A percentile compares a stretch with the other conserved stretches of the same genome.
phyloP scores from a whole-genome alignment of 192 early-diverging fungal genomes.

The Helicostylum pulchrum region DNA sequence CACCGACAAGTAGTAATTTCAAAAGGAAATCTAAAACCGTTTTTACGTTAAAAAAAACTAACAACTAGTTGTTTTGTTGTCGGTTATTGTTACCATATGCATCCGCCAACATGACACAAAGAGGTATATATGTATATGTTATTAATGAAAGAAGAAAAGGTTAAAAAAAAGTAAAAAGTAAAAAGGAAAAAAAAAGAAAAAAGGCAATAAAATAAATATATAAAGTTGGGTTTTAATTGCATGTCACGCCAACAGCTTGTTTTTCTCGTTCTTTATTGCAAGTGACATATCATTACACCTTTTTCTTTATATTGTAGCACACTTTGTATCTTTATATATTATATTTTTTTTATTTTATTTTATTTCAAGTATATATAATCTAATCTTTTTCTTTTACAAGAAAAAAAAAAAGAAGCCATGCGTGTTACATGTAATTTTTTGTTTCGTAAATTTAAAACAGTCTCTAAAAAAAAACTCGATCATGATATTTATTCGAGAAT shows the following conservation, averaged over 20 bases:
- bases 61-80: not conserved
- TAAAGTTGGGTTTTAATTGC: not conserved
- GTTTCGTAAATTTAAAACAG: too few relatives aligned
- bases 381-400: too few relatives aligned
- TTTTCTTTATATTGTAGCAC: too few relatives aligned
- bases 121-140: not conserved
- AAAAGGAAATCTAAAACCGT: constrained; percentile 42
- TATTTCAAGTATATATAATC: too few relatives aligned
- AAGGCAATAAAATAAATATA: not conserved
- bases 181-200: not conserved
- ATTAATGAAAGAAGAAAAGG: not conserved
- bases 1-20: constrained; percentile 59
- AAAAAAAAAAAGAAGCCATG: too few relatives aligned
- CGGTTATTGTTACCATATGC: constrained; percentile 28
- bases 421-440: too few relatives aligned
- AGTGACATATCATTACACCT: too few relatives aligned
- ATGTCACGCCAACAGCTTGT: not conserved
- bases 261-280: too few relatives aligned
- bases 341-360: too few relatives aligned
- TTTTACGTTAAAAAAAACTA: not conserved
- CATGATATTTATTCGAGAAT: constrained; percentile 77
- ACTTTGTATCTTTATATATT: too few relatives aligned
- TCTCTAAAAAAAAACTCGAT: too few relatives aligned
- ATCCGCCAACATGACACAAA: constrained; percentile 30
- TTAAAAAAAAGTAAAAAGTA: not conserved